Evolutionary conservation across 306 rosid species (phyloP), one percentile per base, ranked within the genome.

Genomic region (Lablab purpureus): DNA sequence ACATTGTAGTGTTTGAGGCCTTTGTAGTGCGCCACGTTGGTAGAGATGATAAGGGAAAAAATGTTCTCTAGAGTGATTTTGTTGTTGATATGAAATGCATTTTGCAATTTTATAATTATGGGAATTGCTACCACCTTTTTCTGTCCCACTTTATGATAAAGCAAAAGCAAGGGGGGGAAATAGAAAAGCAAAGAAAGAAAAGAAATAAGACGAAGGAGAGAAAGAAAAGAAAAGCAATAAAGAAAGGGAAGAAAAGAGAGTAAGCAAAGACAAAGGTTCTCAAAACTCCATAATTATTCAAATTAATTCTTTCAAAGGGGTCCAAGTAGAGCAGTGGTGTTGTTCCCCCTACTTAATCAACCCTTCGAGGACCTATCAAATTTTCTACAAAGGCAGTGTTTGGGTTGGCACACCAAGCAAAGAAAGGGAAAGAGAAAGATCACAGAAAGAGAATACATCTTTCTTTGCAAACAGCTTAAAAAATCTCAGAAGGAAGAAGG

Each of bases 111-210:
- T 83, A 67, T 79, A 88, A 89, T 86, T 87, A 84, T 52, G 71
- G 88, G 90, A 90, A 89, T 85, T 83, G 88, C 83, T 85, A 81
- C 80, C 14, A 81, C 94, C 89, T 95, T 94, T 91, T 91, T 87
- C 81, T 89, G 90, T 80, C 88, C 93, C 91, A 85, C 98, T 93
- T 91, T 95, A 90, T 87, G 94, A 87, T 71, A 95, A 95, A 91
- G 97, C 87, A 87, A 89, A 89, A 88, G 89, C 83, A 67, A 85
- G 71, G 81, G 83, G 76, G 83, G 69, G 77, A 65, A 82, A 82
- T 82, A 70, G 50, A 75, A 85, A 82, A 82, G 84, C 81, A 83
- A 83, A 73, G 86, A 46, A 74, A 71, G 80, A 86, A 80, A 86
- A 70, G 78, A 79, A 86, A 83, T 64, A 80, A 83, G 68, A 83